Conservation (phyloP, 306 rosid species). For the Lupinus albus region DNA sequence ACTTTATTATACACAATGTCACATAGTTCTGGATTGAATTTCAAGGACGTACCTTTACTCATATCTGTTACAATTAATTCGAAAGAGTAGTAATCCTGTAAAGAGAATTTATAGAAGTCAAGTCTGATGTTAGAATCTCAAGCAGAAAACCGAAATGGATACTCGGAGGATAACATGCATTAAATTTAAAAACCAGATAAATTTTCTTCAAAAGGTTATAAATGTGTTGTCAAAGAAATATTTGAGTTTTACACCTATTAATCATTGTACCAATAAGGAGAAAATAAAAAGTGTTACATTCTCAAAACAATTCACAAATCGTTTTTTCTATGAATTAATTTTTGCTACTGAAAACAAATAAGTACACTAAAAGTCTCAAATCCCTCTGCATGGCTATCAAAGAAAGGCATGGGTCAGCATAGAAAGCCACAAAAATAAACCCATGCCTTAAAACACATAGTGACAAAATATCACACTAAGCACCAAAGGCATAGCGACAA, state of each 20-base stretch:
- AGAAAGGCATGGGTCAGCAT: no score
- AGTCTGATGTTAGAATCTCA: conserved; percentile 38
- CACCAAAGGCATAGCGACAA: not conserved
- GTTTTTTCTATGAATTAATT: no score
- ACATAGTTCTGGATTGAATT: conserved; percentile 37
- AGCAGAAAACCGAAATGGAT: conserved; percentile 28
- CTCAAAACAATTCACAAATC: no score
- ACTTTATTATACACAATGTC: conserved; percentile 18
- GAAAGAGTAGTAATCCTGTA: conserved; percentile 72
- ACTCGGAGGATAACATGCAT: conserved; percentile 1
- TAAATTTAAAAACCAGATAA: conserved; percentile 11
- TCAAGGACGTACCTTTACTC: conserved; percentile 67
- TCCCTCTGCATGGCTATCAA: no score
- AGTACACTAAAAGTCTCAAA: no score
- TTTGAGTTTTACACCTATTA: not conserved
- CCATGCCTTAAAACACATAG: no score
- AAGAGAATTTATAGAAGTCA: conserved; percentile 30
- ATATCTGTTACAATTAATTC: conserved; percentile 79
- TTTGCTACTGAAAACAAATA: no score
- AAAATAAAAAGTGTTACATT: no score
- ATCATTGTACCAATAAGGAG: no score
- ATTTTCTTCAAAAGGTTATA: not conserved
- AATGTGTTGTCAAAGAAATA: not conserved
- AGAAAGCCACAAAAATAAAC: no score
- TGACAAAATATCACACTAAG: not conserved